Base-by-base conservation (phyloP, 2,329 filamentous ascomycete genomes). In the Coleophoma crateriformis region DNA sequence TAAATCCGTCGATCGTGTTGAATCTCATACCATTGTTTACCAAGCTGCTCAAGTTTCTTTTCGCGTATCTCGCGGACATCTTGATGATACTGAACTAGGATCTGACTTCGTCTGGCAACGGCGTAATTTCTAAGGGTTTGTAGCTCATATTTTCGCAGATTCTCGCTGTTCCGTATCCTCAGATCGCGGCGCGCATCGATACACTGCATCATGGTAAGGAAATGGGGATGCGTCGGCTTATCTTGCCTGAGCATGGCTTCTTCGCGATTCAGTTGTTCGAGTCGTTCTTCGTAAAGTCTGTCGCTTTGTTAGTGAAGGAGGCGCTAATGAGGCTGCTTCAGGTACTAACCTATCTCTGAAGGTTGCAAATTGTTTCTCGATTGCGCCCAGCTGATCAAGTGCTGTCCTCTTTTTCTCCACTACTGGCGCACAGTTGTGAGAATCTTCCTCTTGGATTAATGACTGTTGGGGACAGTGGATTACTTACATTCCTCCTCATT, bases 61-160 rank as follows among this genome's bases (percentile, higher is more conserved):
- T 97, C 92, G 53, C 94, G 83, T 56, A 87, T 79, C 63, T 95
- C 88, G 49, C 94, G 84, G 33, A 91, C 80, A 44, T 83, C 82
- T 67, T 99, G 94, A 67, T 90, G 91, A 67, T 88, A 97, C 62
- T 96, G 91, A 52, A 87, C 87, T 69, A 95, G 88, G 48, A 92
- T 82, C 65, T 96, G 90, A 47, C 89, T 83, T 54, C 90, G 82
- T 58, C 90, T 87, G 17, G 90, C 90, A 27, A 95, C 79, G 17
- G 87, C 88, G 58, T 85, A 85, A 53, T 78, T 84, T 58, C 87
- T 78, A 32, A 95, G 76, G 2, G 88, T 82, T 63, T 87, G 77
- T 57, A 88, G 72, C 58, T 88, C 87, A 64, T 89, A 87, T 52
- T 84, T 79, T 56, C 87, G 79, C 57, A 94, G 80, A 20, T 81